Evolutionary conservation across 208 protist genomes (phyloP).

Genomic region (Trypanosoma mega): DNA sequence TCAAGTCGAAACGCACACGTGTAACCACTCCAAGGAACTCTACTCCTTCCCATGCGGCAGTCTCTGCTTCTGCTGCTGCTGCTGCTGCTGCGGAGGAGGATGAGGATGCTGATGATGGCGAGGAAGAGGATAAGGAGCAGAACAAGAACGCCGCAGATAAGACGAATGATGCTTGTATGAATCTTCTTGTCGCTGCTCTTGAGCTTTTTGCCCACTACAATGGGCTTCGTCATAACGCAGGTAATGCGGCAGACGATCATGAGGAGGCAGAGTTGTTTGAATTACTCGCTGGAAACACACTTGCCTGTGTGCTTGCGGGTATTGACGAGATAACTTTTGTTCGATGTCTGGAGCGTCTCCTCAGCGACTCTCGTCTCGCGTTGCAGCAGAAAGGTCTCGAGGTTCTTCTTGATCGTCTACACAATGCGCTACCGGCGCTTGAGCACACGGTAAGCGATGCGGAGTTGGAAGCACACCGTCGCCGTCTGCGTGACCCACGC

Average conservation of each 20-base stretch:
- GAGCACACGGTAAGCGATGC: slow-evolving; percentile 79
- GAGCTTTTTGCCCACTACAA: slow-evolving; percentile 83
- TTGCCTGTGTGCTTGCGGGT: slow-evolving; percentile 87
- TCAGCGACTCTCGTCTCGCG: slow-evolving; percentile 47
- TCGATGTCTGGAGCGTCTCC: slow-evolving; percentile 66
- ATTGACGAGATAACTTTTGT: slow-evolving; percentile 91
- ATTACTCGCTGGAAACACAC: slow-evolving; percentile 84
- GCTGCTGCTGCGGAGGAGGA: slow-evolving; percentile 12
- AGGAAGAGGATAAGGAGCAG: slow-evolving; percentile 25
- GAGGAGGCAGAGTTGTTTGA: no score
- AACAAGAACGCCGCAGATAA: slow-evolving; percentile 20
- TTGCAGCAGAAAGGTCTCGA: slow-evolving; percentile 82
- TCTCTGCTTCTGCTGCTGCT: background rate
- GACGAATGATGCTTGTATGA: slow-evolving; percentile 69
- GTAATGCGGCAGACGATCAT: no score
- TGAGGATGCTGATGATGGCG: slow-evolving; percentile 24
- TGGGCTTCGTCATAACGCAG: slow-evolving; percentile 54
- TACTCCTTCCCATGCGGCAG: background rate
- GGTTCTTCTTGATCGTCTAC: slow-evolving; percentile 85
- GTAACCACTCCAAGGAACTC: slow-evolving; percentile 8
- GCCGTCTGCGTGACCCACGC: slow-evolving; percentile 75
- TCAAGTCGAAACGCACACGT: slow-evolving; percentile 26
- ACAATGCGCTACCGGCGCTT: slow-evolving; percentile 82
- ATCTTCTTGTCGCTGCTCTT: slow-evolving; percentile 65
- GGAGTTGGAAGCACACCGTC: slow-evolving; percentile 74